Evolutionary conservation across 2,329 filamentous ascomycete species (phyloP), one percentile per base, ranked within the genome.

Genomic region (Acephala macrosclerotiorum): DNA sequence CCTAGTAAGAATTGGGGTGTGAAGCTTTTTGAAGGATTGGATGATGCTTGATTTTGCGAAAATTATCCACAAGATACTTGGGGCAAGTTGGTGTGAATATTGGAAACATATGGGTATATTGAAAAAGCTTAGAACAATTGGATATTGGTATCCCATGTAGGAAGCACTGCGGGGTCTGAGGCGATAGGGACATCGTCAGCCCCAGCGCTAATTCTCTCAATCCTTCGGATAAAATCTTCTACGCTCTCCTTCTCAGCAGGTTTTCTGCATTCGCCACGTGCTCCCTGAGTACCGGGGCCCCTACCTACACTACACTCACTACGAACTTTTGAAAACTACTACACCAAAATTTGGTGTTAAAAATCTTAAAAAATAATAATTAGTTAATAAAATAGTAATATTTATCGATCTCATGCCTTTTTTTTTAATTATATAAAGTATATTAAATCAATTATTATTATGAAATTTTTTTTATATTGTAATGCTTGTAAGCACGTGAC

Each of bases 1-100:
- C 81, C 81, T 0, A 75, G 77, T 0, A 73, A 73, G 63, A 59
- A 63, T 2, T 82, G 80, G 81, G 79, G 80, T 0, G 63, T 69
- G 0, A 36, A 58, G 1, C 64, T 71, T 18, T 71, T 71, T 61
- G 67, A 68, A 3, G 61, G 67, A 0, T 42, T 69, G 45, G 67
- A 69, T 51, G 61, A 29, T 12, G 55, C 45, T 38, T 63, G 26
- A 63, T 2, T 22, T 49, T 49, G 6, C 18, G 45, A 3, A 7
- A 49, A 22, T 2, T 5, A 25, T 2, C 29, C 14, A n/a, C n/a
- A n/a, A n/a, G n/a, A 42, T 18, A 18, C n/a, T 6, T 18, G 6
- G 14, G n/a, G 11, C 18, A n/a, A n/a, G n/a, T 42, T 18, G 16
- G 18, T n/a, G 16, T 42, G 4, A 16, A n/a, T 42, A 16, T 6